Evolutionary conservation across 2,329 filamentous ascomycete genomes (phyloP).

Genomic region (Didymellaceae sp.): DNA sequence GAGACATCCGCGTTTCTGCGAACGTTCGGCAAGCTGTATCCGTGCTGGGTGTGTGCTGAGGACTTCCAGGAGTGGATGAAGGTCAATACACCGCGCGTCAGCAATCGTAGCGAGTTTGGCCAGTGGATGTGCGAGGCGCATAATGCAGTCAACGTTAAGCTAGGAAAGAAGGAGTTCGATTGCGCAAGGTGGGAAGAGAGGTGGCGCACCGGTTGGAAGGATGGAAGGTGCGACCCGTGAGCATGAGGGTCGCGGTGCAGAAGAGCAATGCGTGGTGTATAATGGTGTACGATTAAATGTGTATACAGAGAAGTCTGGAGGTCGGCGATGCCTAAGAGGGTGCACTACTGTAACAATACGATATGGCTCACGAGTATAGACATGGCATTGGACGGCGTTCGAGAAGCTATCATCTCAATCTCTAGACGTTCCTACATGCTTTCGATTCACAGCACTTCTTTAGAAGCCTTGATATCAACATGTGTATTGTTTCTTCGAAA

Average conservation of each 20-base stretch:
- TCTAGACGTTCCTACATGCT: no score
- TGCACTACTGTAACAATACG: slow-evolving; percentile 1
- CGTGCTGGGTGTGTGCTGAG: slow-evolving; percentile 93
- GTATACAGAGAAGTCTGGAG: not conserved
- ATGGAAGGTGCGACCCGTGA: slow-evolving; percentile 67
- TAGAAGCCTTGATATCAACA: no score
- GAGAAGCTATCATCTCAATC: no score
- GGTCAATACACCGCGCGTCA: slow-evolving; percentile 69
- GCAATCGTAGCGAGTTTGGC: slow-evolving; percentile 72
- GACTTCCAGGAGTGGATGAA: slow-evolving; percentile 87
- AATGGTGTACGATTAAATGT: slow-evolving; percentile 6
- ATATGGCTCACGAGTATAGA: slow-evolving; percentile 8
- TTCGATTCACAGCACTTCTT: no score
- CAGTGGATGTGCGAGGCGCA: slow-evolving; percentile 85
- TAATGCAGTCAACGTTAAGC: slow-evolving; percentile 85
- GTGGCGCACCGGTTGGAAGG: slow-evolving; percentile 88
- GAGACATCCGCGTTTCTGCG: slow-evolving; percentile 80
- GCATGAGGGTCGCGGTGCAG: not conserved
- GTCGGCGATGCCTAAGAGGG: not conserved
- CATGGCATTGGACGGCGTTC: no score
- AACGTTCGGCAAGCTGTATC: slow-evolving; percentile 86
- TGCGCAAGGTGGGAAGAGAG: slow-evolving; percentile 90
- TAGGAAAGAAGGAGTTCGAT: slow-evolving; percentile 91
- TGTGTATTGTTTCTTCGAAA: no score
- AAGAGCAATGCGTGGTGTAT: not conserved